These are phyloP conservation scores for Globomyces sp. DNA, from an alignment of 371 early-diverging fungal species.

Conservation along the genomic window DNA sequence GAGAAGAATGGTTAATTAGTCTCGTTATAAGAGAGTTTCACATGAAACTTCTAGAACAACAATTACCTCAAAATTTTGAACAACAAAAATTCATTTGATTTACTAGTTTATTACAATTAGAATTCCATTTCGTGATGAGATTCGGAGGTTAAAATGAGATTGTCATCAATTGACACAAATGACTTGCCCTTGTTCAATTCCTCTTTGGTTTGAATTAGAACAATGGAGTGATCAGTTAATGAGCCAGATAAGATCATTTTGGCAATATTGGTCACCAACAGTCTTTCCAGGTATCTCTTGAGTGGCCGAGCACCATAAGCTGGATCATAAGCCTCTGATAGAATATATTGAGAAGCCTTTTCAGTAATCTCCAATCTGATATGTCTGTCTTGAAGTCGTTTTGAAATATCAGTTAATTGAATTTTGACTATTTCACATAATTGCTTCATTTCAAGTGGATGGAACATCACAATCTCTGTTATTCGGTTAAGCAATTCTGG, in stretches of 20 bases:
- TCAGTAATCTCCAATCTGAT: conserved; percentile 53
- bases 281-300: conserved; percentile 68
- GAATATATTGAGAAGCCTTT: conserved; percentile 56
- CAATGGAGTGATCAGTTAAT: conserved; percentile 44
- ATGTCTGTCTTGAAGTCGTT: conserved; percentile 61
- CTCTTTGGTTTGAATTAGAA: conserved; percentile 10
- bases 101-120: no score
- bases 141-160: background rate
- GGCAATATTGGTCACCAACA: conserved; percentile 71
- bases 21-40: no score
- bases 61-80: no score
- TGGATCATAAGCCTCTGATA: conserved; percentile 67
- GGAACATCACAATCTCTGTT: conserved; percentile 79
- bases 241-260: conserved; percentile 64
- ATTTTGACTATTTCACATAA: conserved; percentile 62
- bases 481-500: conserved; percentile 86
- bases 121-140: no score
- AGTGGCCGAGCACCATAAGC: conserved; percentile 81
- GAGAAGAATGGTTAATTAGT: no score
- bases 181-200: background rate
- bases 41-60: no score
- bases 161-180: background rate
- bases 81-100: no score
- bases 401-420: conserved; percentile 59
- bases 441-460: conserved; percentile 51